Evolutionary conservation across 805 yeast species (phyloP), one percentile per base, ranked within the genome.

Genomic region (Myxozyma geophila): DNA sequence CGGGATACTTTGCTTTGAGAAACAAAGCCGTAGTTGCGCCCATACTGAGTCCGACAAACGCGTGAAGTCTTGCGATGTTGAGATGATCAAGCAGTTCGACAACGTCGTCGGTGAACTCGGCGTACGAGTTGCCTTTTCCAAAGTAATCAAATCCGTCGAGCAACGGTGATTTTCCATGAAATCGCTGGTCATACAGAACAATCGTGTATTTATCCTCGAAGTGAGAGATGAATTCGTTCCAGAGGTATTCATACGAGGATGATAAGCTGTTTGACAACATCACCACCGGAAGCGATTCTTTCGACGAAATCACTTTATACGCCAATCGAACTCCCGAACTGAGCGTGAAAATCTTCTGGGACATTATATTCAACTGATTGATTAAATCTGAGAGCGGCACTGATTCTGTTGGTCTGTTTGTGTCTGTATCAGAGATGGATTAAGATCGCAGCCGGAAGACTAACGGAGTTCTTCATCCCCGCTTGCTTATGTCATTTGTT

Each of bases 151-250:
- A 66, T 39, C 46, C 65, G 12, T 49, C 60, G 8, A 48, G 43
- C 15, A 66, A 48, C 23, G 69, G 69, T 21, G 69, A 66, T 23
- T 53, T 48, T 37, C 69, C 69, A 40, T 66, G 69, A 43, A 66
- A 66, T 5, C 69, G 57, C 51, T 66, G 69, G 35, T 66, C 69
- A 50, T 66, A 66, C 53, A 66, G 58, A 5, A 66, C 33, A 12
- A 66, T 44, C 17, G 67, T 28, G 54, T 59, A 66, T 40, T 49
- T 48, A 36, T 60, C 67, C 17, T 47, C 21, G 46, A 66, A 66
- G 43, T 56, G 60, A 13, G 51, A 60, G 28, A 63, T 63, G 39
- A 66, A 59, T 39, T 66, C 69, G 17, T 33, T 49, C 69, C 69
- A 66, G 35, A 64, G 51, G 2, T 28, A n/a, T 15, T 48, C 52